These are phyloP conservation scores for Lipomyces spencermartinsiae DNA, from an alignment of 805 yeast species.

Conservation along the genomic window DNA sequence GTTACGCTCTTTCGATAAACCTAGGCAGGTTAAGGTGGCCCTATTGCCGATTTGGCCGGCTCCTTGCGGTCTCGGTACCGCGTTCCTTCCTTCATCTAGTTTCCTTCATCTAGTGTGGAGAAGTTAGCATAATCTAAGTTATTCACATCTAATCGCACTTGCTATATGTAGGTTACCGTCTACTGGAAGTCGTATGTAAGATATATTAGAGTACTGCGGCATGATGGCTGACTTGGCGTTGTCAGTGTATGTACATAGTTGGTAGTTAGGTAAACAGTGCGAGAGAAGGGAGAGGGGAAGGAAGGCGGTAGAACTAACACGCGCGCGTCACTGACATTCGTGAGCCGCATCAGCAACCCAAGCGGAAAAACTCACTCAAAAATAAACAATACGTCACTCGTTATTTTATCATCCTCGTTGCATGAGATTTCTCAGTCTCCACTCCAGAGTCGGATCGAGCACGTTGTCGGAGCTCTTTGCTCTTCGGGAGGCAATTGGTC, in stretches of 20 bases:
- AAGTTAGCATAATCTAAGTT: background rate
- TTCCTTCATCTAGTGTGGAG: background rate
- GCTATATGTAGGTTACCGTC: background rate
- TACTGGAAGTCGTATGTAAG: constrained; percentile 1
- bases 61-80: background rate
- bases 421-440: too few relatives aligned
- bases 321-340: too few relatives aligned
- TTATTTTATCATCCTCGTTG: too few relatives aligned
- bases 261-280: background rate
- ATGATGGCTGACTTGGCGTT: background rate
- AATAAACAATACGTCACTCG: too few relatives aligned
- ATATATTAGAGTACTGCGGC: background rate
- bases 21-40: background rate
- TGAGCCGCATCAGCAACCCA: too few relatives aligned
- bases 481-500: too few relatives aligned
- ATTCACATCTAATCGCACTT: background rate
- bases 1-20: constrained; percentile 1
- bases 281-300: too few relatives aligned
- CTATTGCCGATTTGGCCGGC: background rate
- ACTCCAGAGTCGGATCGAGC: too few relatives aligned
- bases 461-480: too few relatives aligned
- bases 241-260: background rate
- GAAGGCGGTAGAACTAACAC: background rate
- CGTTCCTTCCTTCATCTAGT: background rate
- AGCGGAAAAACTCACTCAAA: too few relatives aligned